These are phyloP conservation scores for Cercophora newfieldiana DNA, from an alignment of 495 filamentous ascomycete species.

Conservation along the genomic window DNA sequence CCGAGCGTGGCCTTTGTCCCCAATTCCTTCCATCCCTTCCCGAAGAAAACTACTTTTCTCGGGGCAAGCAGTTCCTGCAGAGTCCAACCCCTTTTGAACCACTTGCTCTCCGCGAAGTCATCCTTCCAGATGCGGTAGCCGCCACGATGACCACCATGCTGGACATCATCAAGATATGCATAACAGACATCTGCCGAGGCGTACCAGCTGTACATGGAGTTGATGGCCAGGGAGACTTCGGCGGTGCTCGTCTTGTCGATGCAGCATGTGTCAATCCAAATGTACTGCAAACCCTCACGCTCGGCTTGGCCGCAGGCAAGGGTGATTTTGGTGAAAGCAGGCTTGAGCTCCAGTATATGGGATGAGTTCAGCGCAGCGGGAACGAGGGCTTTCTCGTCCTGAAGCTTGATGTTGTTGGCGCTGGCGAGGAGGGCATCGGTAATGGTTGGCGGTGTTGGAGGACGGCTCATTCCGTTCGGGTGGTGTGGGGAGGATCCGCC, in stretches of 20 bases:
- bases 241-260: constrained; percentile 27
- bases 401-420: not conserved
- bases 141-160: constrained; percentile 17
- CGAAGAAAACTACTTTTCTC: constrained; percentile 24
- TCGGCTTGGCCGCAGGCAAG: constrained; percentile 26
- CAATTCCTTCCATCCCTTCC: constrained; percentile 22
- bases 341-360: constrained; percentile 23
- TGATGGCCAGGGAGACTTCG: constrained; percentile 32
- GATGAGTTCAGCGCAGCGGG: constrained; percentile 12
- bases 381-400: constrained; percentile 1
- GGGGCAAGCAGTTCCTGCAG: constrained; percentile 32
- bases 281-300: constrained; percentile 19
- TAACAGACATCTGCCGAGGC: constrained; percentile 26
- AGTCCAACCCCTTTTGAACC: constrained; percentile 32
- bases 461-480: not conserved
- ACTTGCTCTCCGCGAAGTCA: constrained; percentile 22
- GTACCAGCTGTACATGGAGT: constrained; percentile 33
- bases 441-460: constrained; percentile 10
- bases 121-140: constrained; percentile 31
- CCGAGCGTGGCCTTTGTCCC: constrained; percentile 25
- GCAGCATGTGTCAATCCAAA: constrained; percentile 34
- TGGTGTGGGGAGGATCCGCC: constrained; percentile 6
- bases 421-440: constrained; percentile 5
- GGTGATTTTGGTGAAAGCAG: constrained; percentile 26
- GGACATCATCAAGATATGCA: constrained; percentile 28